Conservation (phyloP, 2,329 filamentous ascomycete genomes). For the Epichloe baconii region DNA sequence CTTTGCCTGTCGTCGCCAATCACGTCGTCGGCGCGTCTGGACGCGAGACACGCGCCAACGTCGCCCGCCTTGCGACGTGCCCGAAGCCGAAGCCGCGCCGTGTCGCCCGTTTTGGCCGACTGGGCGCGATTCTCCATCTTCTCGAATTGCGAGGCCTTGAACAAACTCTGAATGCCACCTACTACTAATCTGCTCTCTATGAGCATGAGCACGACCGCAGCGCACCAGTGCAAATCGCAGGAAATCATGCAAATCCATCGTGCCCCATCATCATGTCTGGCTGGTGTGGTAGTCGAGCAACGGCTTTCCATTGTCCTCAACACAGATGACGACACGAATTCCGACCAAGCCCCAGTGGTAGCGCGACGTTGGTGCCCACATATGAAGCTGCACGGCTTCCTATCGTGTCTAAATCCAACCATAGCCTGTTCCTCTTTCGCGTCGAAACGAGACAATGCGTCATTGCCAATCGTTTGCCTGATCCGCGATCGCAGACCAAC, state of each 20-base stretch:
- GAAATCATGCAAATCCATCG: background rate
- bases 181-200: background rate
- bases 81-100: background rate
- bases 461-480: background rate
- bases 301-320: no score
- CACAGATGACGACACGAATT: no score
- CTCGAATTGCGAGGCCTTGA: no score
- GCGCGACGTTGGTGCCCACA: background rate
- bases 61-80: background rate
- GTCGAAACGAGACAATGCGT: conserved; percentile 4
- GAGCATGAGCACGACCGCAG: background rate
- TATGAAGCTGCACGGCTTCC: background rate
- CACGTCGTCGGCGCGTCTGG: background rate
- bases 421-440: conserved; percentile 3
- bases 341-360: background rate
- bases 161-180: no score
- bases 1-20: background rate
- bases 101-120: background rate
- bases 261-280: background rate
- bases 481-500: background rate
- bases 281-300: background rate
- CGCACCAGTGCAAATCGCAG: background rate
- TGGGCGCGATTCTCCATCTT: background rate
- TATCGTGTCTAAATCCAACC: background rate
- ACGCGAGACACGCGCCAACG: conserved; percentile 1